Evolutionary conservation across 2,329 filamentous ascomycete species (phyloP), one percentile per base, ranked within the genome.

Genomic region (Clarireedia monteithiana): DNA sequence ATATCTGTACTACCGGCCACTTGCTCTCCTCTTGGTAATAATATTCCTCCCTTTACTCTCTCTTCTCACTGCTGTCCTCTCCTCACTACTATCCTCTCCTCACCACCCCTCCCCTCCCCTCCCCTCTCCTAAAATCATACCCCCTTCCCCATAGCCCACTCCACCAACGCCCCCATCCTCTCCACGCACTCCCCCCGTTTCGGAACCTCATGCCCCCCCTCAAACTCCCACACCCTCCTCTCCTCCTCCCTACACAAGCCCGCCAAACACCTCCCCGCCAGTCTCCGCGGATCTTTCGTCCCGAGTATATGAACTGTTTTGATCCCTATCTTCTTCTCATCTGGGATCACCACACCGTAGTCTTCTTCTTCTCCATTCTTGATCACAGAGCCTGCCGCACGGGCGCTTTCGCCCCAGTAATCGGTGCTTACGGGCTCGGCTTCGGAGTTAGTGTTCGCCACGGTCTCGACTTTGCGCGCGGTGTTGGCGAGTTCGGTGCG

Each of bases 251-350:
- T 66, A 53, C 70, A 73, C 23, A 74, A 60, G 6, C 66, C 66
- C 27, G 67, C 66, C 17, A 75, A 53, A 56, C 73, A 72, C 53
- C 74, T 57, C 0, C 70, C 66, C 4, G 73, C 66, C 2, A 64
- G 60, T 59, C 67, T 72, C 36, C 72, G 61, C 15, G 73, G 73
- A 63, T 75, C 73, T 53, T 70, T 73, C 1, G 53, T 50, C 2
- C 73, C 73, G 39, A 72, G 72, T 9, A 75, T 64, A 67, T 75
- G 73, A 17, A 73, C 72, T 2, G 72, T 74, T 0, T 72, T 73
- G 12, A 75, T 67, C 6, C 56, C 48, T 39, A 75, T 71, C 24
- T 65, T 17, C 59, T 64, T 17, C 57, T 57, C 14, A 26, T 56
- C 45, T 5, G 56, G 54, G 5, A 64, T 48, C 36, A 17, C 4